phyloP scores from a whole-genome alignment of 2,329 filamentous ascomycete species.

The Apiospora sp. region DNA sequence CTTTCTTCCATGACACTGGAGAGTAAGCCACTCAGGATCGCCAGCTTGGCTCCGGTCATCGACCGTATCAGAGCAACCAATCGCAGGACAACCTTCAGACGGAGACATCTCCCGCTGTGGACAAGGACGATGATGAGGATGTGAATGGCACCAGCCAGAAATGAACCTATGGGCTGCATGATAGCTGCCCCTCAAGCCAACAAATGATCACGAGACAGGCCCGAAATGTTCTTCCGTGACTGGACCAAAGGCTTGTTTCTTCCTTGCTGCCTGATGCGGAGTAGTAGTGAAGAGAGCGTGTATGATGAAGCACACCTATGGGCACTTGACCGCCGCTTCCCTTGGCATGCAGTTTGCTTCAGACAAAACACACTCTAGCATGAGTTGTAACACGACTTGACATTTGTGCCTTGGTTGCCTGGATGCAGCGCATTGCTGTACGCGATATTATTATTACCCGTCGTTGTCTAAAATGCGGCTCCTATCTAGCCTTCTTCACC shows the following conservation, averaged over 20 bases:
- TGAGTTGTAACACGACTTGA: no score
- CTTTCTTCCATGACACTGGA: background rate
- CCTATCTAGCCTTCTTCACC: background rate
- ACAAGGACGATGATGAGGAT: background rate
- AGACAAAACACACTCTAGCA: background rate
- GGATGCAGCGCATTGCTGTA: background rate
- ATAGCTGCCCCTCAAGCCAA: background rate
- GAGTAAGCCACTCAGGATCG: background rate
- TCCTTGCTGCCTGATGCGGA: background rate
- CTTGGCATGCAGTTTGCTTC: background rate
- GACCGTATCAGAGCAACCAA: background rate
- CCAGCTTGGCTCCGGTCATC: background rate
- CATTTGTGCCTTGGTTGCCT: background rate
- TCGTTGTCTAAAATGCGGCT: background rate
- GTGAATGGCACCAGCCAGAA: background rate
- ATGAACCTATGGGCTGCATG: background rate
- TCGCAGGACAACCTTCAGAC: background rate
- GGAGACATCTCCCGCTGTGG: background rate
- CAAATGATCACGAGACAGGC: background rate
- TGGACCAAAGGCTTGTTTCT: background rate
- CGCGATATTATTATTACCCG: background rate
- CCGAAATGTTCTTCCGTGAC: background rate
- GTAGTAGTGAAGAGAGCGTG: background rate
- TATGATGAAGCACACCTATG: background rate
- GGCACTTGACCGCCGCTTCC: background rate